Conservation (phyloP, 1,139 yeast genomes). For the Arxiozyma telluris region DNA sequence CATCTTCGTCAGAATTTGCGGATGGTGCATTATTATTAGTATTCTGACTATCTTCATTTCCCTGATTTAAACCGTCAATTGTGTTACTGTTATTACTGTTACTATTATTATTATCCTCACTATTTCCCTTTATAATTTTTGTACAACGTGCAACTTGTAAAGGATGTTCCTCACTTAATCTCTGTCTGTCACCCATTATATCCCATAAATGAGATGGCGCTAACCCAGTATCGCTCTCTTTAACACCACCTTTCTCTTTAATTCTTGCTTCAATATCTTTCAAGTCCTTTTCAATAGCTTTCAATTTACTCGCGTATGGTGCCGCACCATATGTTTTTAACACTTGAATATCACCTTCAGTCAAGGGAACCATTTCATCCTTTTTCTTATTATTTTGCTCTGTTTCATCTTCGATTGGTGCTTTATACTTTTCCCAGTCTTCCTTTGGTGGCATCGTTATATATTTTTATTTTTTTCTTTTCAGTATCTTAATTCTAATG, state of each 20-base stretch:
- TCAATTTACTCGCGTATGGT: constrained; percentile 77
- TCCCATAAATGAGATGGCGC: constrained; percentile 98
- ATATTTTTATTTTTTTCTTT: not conserved
- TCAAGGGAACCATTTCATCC: constrained; percentile 75
- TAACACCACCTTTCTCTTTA: constrained; percentile 87
- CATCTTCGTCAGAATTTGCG: constrained; percentile 48
- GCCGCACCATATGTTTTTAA: constrained; percentile 96
- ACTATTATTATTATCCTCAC: constrained; percentile 15
- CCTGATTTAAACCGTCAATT: constrained; percentile 23
- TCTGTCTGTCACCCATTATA: constrained; percentile 88
- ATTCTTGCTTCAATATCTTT: constrained; percentile 75
- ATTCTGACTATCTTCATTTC: constrained; percentile 7
- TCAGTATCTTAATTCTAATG: not conserved
- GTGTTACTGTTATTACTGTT: constrained; percentile 20
- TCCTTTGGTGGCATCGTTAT: constrained; percentile 37
- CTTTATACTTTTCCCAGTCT: constrained; percentile 95
- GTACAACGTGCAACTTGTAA: constrained; percentile 98
- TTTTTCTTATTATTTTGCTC: constrained; percentile 44
- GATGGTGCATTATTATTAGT: constrained; percentile 3
- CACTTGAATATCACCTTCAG: constrained; percentile 96
- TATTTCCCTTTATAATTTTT: constrained; percentile 67
- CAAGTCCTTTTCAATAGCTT: constrained; percentile 75
- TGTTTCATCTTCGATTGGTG: constrained; percentile 69
- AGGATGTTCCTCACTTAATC: constrained; percentile 90
- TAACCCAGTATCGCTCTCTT: constrained; percentile 91